Conservation (phyloP, 176 grass and related monocot species). For the Lolium rigidum region DNA sequence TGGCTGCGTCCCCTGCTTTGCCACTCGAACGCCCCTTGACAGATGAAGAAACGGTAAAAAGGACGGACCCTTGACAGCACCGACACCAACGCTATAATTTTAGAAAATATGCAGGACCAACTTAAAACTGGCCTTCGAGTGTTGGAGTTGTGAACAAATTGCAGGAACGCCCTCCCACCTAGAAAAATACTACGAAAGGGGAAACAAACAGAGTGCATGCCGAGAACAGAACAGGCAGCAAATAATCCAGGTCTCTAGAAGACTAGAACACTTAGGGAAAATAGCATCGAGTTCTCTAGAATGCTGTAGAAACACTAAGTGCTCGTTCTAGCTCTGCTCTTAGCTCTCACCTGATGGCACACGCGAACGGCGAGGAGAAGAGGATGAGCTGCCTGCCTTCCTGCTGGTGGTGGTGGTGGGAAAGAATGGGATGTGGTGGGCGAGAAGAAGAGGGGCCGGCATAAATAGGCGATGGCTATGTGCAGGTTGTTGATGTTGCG, state of each 20-base stretch:
- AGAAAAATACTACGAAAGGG: background rate
- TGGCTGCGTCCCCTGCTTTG: background rate
- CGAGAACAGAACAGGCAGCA: background rate
- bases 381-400: background rate
- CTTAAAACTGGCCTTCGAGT: background rate
- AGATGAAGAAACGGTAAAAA: background rate
- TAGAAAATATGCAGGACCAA: background rate
- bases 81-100: background rate
- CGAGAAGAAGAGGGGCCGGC: background rate
- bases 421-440: background rate
- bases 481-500: constrained; percentile 1
- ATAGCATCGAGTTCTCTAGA: no score
- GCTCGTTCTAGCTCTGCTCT: background rate
- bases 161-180: background rate
- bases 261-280: no score
- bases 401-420: background rate
- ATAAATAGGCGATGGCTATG: background rate
- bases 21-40: background rate
- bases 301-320: background rate
- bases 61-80: background rate
- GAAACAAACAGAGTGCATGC: background rate
- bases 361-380: background rate
- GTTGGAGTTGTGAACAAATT: background rate
- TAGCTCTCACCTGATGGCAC: constrained; percentile 18
- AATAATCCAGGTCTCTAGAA: no score